These are phyloP conservation scores for Barnettozyma sp. DNA, from an alignment of 805 yeast species.

Conservation along the genomic window DNA sequence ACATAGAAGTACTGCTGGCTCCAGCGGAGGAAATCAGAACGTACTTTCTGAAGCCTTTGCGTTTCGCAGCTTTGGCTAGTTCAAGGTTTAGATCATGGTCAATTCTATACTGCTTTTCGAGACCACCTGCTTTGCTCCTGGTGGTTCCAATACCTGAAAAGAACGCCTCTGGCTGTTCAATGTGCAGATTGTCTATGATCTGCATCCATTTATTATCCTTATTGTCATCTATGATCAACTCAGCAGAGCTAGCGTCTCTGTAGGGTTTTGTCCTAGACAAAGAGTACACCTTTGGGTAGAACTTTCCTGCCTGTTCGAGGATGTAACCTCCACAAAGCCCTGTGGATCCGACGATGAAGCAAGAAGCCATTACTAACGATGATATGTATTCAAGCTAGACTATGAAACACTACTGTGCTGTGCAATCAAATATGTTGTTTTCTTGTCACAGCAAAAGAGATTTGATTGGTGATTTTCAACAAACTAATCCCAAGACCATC, in stretches of 20 bases:
- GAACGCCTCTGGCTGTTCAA: constrained; percentile 28
- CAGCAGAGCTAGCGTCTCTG: constrained; percentile 9
- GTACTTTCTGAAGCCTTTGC: constrained; percentile 57
- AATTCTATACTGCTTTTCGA: constrained; percentile 60
- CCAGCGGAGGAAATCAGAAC: constrained; percentile 62
- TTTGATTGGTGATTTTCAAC: no score
- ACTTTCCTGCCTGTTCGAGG: constrained; percentile 35
- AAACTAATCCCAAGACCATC: no score
- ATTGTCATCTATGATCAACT: constrained; percentile 40
- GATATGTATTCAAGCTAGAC: no score
- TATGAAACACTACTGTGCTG: no score
- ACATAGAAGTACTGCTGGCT: constrained; percentile 50
- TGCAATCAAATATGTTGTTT: no score
- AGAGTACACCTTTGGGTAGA: constrained; percentile 38
- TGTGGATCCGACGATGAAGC: constrained; percentile 59
- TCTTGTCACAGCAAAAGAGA: no score
- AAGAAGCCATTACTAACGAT: background rate
- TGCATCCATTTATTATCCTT: constrained; percentile 42
- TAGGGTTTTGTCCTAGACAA: constrained; percentile 40
- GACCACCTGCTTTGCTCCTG: constrained; percentile 60
- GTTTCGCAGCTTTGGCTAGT: constrained; percentile 68
- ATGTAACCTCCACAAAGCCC: constrained; percentile 68
- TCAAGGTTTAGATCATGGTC: constrained; percentile 69
- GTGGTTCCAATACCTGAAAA: constrained; percentile 76
- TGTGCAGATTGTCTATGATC: constrained; percentile 23